Base-by-base conservation (phyloP, 1,139 yeast genomes). In the Eremothecium sinecaudum region DNA sequence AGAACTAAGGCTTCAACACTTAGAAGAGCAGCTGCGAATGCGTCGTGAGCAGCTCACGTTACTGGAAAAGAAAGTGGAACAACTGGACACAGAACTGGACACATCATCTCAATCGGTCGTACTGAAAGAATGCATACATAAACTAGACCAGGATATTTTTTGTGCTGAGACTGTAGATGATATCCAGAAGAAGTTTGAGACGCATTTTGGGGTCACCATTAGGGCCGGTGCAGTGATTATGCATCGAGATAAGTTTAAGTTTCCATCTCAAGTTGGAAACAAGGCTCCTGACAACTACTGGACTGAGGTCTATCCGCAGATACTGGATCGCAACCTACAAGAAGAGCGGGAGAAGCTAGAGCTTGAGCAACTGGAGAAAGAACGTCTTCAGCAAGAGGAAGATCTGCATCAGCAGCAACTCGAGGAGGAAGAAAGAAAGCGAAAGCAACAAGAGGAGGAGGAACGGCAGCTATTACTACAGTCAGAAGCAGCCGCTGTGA, bases 151-250 rank as follows among this genome's bases (percentile, higher is more conserved):
- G 17, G 27, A 32, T 3, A 18, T 22, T 10, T 21, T 23, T 30
- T 26, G 31, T 16, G 14, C 5, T 9, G 23, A 32, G 17, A 13
- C 27, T 6, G 20, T 36, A 4, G 36, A 37, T 8, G 26, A 26
- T 6, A 33, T 38, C 6, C 32, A 44, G 28, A 20, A 28, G 5
- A 43, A 36, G 10, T 46, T 37, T 26, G 30, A 35, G 23, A 15
- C 36, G 7, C 34, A 35, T 11, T 42, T 40, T 26, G 28, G 32
- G 7, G 22, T 45, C 14, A 33, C 37, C 15, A 31, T 34, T 4
- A 52, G 47, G 36, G 38, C 45, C 7, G 40, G 39, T 28, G 42
- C 35, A 12, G 28, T 45, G 9, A 43, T 45, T 5, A 34, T 37
- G 13, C 44, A 51, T 38, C 29, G 27, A 17, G 31, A 43, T 35